Conservation (phyloP, 495 filamentous ascomycete species). For the Sabuloglossum arenarium region DNA sequence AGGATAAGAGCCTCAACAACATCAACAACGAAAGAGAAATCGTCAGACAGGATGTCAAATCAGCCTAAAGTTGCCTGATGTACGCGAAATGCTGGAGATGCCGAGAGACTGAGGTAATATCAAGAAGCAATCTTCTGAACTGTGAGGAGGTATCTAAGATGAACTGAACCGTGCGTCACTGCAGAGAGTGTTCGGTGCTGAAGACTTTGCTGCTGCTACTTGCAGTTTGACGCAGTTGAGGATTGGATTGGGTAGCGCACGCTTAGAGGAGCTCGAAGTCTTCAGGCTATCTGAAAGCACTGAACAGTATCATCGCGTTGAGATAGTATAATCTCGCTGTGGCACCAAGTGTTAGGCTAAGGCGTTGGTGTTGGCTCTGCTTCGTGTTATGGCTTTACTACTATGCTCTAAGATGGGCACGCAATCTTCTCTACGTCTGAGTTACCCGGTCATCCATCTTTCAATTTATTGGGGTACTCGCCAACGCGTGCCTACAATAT, state of each 20-base stretch:
- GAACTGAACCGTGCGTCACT: neutral
- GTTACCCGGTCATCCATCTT: neutral
- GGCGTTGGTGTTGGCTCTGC: no score
- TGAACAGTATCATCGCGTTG: neutral
- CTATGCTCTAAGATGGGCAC: neutral
- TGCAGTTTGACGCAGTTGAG: no score
- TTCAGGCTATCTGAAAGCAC: no score
- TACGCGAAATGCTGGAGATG: neutral
- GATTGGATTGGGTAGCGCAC: no score
- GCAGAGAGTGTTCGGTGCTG: no score
- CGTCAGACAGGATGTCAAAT: no score
- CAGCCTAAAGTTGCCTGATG: neutral
- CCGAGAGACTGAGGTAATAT: neutral
- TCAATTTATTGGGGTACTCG: neutral
- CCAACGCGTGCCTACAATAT: neutral
- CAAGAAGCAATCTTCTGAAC: neutral
- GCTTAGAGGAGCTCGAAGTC: no score
- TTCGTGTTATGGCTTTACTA: neutral
- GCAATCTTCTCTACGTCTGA: neutral
- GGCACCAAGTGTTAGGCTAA: no score
- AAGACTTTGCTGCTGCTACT: no score
- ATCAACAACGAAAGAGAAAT: neutral
- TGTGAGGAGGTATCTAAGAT: neutral
- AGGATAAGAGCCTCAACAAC: no score
- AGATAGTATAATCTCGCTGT: no score